Conservation (phyloP, 257 asterid genomes). For the Lithospermum erythrorhizon region DNA sequence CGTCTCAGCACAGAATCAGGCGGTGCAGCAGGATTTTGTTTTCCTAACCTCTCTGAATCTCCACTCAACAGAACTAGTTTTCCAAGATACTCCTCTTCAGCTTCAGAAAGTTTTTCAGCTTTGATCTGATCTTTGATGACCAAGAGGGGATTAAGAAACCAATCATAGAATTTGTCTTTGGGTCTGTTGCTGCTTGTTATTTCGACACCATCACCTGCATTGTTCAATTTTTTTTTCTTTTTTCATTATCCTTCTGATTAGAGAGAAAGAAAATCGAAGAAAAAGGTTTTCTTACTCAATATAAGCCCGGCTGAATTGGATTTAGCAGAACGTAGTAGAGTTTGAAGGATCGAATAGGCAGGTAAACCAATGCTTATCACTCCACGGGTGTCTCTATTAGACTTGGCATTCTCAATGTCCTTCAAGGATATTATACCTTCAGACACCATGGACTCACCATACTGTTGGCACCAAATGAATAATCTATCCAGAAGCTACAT, state of each 20-base stretch:
- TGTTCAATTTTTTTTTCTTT: not conserved
- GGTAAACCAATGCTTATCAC: constrained; percentile 70
- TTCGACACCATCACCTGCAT: constrained; percentile 53
- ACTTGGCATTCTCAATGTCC: constrained; percentile 76
- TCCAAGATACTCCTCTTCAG: constrained; percentile 71
- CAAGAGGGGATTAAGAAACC: constrained; percentile 85
- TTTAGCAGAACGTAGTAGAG: constrained; percentile 60
- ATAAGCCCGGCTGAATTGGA: constrained; percentile 54
- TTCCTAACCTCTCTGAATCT: constrained; percentile 53
- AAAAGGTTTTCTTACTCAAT: constrained; percentile 36
- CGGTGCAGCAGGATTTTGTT: constrained; percentile 25
- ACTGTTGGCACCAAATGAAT: constrained; percentile 49
- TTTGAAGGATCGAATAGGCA: constrained; percentile 68
- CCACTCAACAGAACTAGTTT: constrained; percentile 50
- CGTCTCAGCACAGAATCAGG: constrained; percentile 64
- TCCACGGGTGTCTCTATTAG: constrained; percentile 33
- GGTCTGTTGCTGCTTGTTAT: constrained; percentile 74
- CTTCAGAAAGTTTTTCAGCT: constrained; percentile 64
- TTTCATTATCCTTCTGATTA: not conserved
- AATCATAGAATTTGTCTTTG: constrained; percentile 63
- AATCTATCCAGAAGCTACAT: constrained; percentile 54
- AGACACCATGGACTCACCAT: constrained; percentile 54
- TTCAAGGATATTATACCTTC: constrained; percentile 54
- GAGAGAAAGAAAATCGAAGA: not conserved
- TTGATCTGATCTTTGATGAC: constrained; percentile 80